Evolutionary conservation across 2,329 filamentous ascomycete genomes (phyloP).

Genomic region (Cercospora sp.): DNA sequence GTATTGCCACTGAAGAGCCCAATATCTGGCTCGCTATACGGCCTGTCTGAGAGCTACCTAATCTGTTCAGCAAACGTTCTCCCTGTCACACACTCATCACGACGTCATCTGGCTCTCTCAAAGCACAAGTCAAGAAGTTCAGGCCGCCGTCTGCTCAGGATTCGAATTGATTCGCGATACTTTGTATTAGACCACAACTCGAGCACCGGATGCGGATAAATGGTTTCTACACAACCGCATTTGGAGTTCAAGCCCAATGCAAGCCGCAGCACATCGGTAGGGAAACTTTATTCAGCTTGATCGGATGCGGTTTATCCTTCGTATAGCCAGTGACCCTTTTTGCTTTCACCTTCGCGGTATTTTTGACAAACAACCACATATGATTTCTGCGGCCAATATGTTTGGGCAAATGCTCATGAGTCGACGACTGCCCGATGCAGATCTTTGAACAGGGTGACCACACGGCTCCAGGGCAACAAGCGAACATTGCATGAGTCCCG

Average conservation of each 20-base stretch:
- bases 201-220: not conserved
- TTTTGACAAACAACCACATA: not conserved
- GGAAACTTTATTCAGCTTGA: not conserved
- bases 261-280: not conserved
- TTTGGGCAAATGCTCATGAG: not conserved
- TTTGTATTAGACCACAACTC: not conserved
- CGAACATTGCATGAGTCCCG: not conserved
- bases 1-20: not conserved
- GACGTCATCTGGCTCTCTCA: not conserved
- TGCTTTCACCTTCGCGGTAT: not conserved
- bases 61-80: not conserved
- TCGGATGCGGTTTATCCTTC: not conserved
- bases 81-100: not conserved
- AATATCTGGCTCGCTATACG: not conserved
- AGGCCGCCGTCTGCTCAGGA: not conserved
- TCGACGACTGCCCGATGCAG: not conserved
- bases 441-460: not conserved
- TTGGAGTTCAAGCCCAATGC: not conserved
- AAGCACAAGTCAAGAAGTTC: not conserved
- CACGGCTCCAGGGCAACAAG: not conserved
- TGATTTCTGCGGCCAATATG: not conserved
- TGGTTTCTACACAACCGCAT: not conserved
- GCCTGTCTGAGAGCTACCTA: not conserved
- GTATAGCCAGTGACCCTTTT: not conserved
- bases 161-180: not conserved